Base-by-base conservation (phyloP, 2,329 filamentous ascomycete species). In the Zymoseptoria pseudotritici region DNA sequence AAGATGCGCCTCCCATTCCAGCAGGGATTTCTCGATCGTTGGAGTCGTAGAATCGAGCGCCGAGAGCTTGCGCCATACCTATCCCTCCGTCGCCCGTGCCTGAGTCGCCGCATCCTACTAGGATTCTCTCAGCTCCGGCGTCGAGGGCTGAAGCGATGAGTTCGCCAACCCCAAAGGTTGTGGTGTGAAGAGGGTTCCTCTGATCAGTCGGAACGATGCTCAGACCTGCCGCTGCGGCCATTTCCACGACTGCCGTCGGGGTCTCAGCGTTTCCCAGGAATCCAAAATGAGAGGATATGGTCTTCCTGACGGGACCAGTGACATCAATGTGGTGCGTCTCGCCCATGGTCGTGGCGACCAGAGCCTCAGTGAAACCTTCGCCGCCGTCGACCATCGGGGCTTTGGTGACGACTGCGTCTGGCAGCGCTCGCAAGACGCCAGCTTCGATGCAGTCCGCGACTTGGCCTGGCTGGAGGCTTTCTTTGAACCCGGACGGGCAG, bases 401-500 rank as follows among this genome's bases (percentile, higher is more conserved):
- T 65, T 82, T 82, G 55, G 71, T 75, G 49, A 82, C 67, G 1
- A 70, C 65, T 17, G 78, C 76, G 49, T 73, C 69, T n/a, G 75
- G 74, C 3, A 79, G 64, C 2, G 79, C 78, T 17, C 75, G 74
- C 0, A 77, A 70, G 21, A 82, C 75, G 2, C 80, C 80, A 3
- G 71, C 70, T 64, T 80, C 78, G 58, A 83, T 82, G 58, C 79
- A 80, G 58, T 79, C 74, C 0, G 80, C 80, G 1, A 79, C 80
- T n/a, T 73, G 71, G 13, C 77, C 72, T 2, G 80, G 78, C 17
- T 77, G 74, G 3, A 83, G 75, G 54, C 79, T 81, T 24, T 81
- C 80, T 60, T 82, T 83, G 73, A 82, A 82, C 2, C 80, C 80
- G 0, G 80, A 82, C 0, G 81, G 80, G 17, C 78, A 79, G 46